Percentiles rank a stretch among this genome's conserved stretches.
Conservation (phyloP, 2,329 filamentous ascomycete genomes). For the Hymenoscyphus albidus region DNA sequence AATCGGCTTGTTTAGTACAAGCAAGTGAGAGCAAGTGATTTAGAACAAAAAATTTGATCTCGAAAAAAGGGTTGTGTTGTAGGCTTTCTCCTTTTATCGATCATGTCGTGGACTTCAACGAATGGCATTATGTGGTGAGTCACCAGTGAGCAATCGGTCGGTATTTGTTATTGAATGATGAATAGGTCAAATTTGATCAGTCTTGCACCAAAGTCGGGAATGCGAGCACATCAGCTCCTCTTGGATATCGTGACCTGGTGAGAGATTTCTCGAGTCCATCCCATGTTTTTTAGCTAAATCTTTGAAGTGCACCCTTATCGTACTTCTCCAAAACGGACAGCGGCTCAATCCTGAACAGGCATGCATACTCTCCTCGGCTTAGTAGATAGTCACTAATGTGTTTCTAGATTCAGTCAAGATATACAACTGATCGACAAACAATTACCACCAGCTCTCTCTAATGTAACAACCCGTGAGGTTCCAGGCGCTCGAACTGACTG, state of each 20-base stretch:
- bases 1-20: no score
- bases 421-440: background rate
- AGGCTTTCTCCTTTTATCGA: conserved; percentile 37
- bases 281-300: conserved; percentile 7
- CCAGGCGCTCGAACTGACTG: no score
- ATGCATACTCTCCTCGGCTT: background rate
- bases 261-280: background rate
- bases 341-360: conserved; percentile 42
- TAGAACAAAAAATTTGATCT: no score
- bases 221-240: conserved; percentile 33
- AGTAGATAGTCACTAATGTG: no score
- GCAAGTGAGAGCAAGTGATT: no score
- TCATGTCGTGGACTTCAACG: conserved; percentile 39
- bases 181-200: conserved; percentile 35
- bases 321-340: conserved; percentile 41
- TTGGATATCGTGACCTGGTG: conserved; percentile 34
- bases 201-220: conserved; percentile 39
- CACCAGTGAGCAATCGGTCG: background rate
- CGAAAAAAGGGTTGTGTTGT: no score
- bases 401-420: conserved; percentile 1
- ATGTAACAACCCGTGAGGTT: background rate
- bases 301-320: conserved; percentile 38
- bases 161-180: conserved; percentile 5
- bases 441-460: background rate
- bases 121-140: conserved; percentile 37